These are phyloP conservation scores for Auricularia sp. DNA, from an alignment of 768 basidiomycete genomes.

Conservation along the genomic window DNA sequence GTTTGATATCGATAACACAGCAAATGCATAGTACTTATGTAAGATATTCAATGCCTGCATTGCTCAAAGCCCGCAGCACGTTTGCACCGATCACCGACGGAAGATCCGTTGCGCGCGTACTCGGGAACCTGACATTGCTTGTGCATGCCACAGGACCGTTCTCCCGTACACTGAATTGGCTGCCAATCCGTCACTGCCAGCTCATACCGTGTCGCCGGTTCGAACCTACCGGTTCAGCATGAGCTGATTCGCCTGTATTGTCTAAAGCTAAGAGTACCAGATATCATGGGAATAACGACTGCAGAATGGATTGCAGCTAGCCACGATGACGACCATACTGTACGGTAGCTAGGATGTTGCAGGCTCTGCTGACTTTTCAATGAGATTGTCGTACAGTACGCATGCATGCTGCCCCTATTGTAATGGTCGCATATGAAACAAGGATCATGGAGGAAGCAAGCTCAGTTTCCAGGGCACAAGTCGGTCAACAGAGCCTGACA, in stretches of 20 bases:
- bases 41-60: no score
- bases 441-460: not conserved
- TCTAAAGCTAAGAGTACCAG: not conserved
- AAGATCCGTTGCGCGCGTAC: no score
- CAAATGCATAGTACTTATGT: no score
- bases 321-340: no score
- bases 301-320: no score
- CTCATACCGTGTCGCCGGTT: not conserved
- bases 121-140: not conserved
- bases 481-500: not conserved
- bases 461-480: not conserved
- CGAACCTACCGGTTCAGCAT: not conserved
- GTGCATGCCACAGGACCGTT: not conserved
- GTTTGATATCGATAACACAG: no score
- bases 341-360: no score
- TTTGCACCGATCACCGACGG: no score
- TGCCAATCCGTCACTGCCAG: not conserved
- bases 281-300: not conserved
- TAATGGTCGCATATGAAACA: not conserved
- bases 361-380: no score
- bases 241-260: not conserved
- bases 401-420: no score
- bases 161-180: not conserved
- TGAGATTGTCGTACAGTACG: no score
- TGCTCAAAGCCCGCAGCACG: no score